Percentiles rank a stretch among this genome's conserved stretches.
Conservation (phyloP, 192 early-diverging fungal genomes). For the Phlyctochytrium planicorne region DNA sequence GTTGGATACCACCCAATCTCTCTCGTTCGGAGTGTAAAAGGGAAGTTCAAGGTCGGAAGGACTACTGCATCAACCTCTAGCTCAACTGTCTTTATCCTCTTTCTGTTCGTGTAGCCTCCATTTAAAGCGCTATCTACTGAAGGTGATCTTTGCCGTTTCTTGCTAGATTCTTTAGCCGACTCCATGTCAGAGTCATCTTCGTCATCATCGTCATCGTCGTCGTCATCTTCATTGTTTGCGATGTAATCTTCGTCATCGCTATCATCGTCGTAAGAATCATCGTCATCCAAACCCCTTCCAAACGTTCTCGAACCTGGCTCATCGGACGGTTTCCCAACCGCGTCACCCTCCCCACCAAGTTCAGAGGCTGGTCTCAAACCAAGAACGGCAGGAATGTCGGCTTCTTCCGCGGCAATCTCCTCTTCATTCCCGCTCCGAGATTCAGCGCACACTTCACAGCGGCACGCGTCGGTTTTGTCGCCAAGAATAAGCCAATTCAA, state of each 20-base stretch:
- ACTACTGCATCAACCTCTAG: not conserved
- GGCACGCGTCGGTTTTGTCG: no score
- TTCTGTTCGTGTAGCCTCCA: not conserved
- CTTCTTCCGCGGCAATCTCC: no score
- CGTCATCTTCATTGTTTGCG: not conserved
- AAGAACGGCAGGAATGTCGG: not conserved
- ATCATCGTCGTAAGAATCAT: not conserved
- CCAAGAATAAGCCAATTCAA: not conserved
- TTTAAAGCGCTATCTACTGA: not conserved
- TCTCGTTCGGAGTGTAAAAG: not conserved
- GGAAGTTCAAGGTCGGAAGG: not conserved
- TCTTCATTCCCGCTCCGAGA: no score
- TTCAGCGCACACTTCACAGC: no score
- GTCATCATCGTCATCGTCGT: not conserved
- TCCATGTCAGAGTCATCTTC: not conserved
- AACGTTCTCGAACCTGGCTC: not conserved
- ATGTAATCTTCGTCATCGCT: not conserved
- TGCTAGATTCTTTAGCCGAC: not conserved
- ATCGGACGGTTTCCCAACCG: not conserved
- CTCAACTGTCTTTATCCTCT: not conserved
- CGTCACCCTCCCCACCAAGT: not conserved
- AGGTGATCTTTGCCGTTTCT: not conserved
- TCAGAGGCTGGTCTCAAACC: not conserved
- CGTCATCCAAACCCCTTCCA: slow-evolving; percentile 1
- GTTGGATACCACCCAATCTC: not conserved